phyloP scores from a whole-genome alignment of 768 basidiomycete genomes.

The Podaxis sp. region DNA sequence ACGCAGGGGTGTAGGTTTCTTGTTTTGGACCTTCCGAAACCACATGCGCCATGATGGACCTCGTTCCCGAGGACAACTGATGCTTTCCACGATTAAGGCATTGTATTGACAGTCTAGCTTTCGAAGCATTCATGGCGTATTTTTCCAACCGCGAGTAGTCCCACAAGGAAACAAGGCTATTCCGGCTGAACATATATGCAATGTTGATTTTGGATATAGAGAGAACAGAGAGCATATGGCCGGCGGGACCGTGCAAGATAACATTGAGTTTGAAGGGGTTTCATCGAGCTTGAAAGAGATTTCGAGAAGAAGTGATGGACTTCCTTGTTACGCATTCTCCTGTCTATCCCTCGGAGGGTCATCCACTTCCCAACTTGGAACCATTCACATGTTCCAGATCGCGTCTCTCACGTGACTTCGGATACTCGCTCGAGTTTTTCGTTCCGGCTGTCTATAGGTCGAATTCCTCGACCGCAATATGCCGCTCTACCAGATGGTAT shows the following conservation, averaged over 20 bases:
- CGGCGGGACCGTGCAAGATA: slow-evolving; percentile 4
- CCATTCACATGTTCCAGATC: not conserved
- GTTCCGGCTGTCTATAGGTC: not conserved
- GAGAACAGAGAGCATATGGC: not conserved
- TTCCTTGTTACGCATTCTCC: not conserved
- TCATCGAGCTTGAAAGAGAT: slow-evolving; percentile 1
- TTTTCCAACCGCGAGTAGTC: not conserved
- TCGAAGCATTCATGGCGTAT: not conserved
- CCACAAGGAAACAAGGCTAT: not conserved
- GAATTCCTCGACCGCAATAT: slow-evolving; percentile 39
- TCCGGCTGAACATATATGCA: not conserved
- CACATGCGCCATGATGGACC: slow-evolving; percentile 7
- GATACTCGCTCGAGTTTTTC: not conserved
- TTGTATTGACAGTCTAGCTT: not conserved
- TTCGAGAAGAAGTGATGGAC: not conserved
- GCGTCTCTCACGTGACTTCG: slow-evolving; percentile 8
- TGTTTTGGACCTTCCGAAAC: slow-evolving; percentile 6
- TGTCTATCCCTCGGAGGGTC: not conserved
- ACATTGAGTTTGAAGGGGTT: not conserved
- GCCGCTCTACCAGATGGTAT: slow-evolving; percentile 89
- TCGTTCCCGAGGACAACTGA: slow-evolving; percentile 11
- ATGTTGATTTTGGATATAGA: not conserved
- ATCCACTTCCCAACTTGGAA: not conserved
- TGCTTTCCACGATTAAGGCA: not conserved
- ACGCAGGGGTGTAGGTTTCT: slow-evolving; percentile 1